Base-by-base conservation (phyloP, 139 green algal species). In the Closterium sp. region DNA sequence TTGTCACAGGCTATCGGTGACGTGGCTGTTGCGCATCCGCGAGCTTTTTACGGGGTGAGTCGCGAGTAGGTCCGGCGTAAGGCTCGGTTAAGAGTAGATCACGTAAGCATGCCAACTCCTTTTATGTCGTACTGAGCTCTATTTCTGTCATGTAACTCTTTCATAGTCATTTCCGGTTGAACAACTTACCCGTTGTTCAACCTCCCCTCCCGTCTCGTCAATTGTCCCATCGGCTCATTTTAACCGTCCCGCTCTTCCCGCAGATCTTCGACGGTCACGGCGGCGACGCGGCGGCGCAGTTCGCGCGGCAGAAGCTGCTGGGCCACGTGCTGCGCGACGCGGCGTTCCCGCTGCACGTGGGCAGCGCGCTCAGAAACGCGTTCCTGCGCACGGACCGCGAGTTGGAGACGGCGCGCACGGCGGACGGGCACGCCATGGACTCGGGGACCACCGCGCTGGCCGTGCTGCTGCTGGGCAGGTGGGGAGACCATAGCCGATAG, bases 391-490 rank as follows among this genome's bases (percentile, higher is more conserved):
- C 92, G 31, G 92, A 94, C 34, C 31, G 79, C 21, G 89, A 87
- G 21, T 38, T 91, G 9, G 50, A 50, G 34, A 31, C 50, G 50
- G 50, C 50, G 50, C 50, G 50, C 50, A 73, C 86, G 27, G 32
- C 31, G 9, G 31, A 34, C 9, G 45, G 42, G 89, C 7, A 93
- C 85, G 85, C 31, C 22, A 85, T 27, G 31, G 27, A 91, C 32
- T 94, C 93, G 31, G 95, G 93, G 21, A 95, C 92, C 31, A 96
- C 95, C 11, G 95, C 92, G 32, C 62, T 95, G 10, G 70, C 91
- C 22, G 91, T 87, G 89, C 92, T 96, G 22, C 24, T 96, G 5
- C 88, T 87, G 30, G 95, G 93, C n/a, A 94, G 89, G 92, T 94
- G 89, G 91, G 91, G 34, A 38, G 38, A 45, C 38, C 38, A 45